Base-by-base conservation (phyloP, 305 asterid genomes). In the Coffea humblotiana region DNA sequence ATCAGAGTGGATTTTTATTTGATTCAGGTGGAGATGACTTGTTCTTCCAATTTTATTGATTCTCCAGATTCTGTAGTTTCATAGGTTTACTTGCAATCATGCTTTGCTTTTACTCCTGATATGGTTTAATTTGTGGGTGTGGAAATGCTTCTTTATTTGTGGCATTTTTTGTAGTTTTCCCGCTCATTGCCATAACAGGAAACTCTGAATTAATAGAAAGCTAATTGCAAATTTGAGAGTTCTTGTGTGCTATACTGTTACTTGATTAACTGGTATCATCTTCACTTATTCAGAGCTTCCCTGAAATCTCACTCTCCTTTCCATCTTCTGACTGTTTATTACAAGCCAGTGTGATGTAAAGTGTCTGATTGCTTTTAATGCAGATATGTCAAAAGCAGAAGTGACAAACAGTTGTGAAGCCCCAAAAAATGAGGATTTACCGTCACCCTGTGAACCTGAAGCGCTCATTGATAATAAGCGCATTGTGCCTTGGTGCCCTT, bases 321-420 rank as follows among this genome's bases (percentile, higher is more conserved):
- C 21, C 14, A 18, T 21, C 49, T 63, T 45, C 19, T 3, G 37
- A 48, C 35, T 19, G 43, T 37, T 67, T n/a, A 67, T 13, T 15
- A 16, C 63, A 27, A 56, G 35, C 21, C n/a, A 27, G 25, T n/a
- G 19, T 29, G 32, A 37, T 27, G 18, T 65, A 75, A 71, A 40
- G 71, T 75, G 51, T 47, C 54, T 43, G 69, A 58, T 11, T 80
- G 68, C 71, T 82, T 25, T 72, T 67, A 32, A 75, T 83, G 79
- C 88, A 92, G 98, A 79, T 93, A 93, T 85, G 98, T 93, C 54
- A 94, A 94, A 79, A 93, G 97, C 85, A 88, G 98, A 90, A 93
- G 91, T 66, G 96, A 93, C 77, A 90, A 85, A 84, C 98, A 94
- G 85, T 40, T 91, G 72, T 82, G 86, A 71, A 80, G 83, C 81